Conservation (phyloP, 495 filamentous ascomycete genomes). For the Cercophora scortea region DNA sequence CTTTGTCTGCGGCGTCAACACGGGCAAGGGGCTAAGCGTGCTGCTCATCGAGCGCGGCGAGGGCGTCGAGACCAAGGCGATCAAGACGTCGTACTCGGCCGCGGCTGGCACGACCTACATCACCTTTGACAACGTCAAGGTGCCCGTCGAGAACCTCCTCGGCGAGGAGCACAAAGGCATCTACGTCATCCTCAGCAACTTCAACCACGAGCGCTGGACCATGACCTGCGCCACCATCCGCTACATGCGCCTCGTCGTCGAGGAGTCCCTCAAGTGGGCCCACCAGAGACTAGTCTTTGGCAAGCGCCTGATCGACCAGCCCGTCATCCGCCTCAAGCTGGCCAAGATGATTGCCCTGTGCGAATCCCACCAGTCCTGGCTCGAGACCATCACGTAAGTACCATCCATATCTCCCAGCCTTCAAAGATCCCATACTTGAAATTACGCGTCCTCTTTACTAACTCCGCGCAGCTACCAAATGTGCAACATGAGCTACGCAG, state of each 20-base stretch:
- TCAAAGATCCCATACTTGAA: too few species aligned
- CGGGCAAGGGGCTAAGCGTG: conserved; percentile 74
- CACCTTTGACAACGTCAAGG: conserved; percentile 81
- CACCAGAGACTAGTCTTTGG: conserved; percentile 84
- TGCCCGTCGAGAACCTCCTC: conserved; percentile 70
- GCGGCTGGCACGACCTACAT: conserved; percentile 73
- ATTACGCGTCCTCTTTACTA: neutral
- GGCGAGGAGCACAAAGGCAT: conserved; percentile 85
- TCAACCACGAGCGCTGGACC: conserved; percentile 75
- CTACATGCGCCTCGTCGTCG: conserved; percentile 59
- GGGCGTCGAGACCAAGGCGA: conserved; percentile 63
- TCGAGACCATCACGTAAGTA: conserved; percentile 57
- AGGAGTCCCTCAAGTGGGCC: conserved; percentile 84
- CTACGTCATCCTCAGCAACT: conserved; percentile 80
- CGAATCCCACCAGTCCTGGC: conserved; percentile 79
- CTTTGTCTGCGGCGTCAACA: conserved; percentile 76
- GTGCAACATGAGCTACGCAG: conserved; percentile 72
- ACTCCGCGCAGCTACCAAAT: conserved; percentile 58
- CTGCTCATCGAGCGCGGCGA: conserved; percentile 67
- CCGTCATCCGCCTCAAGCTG: conserved; percentile 80
- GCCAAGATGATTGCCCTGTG: conserved; percentile 81
- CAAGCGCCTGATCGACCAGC: conserved; percentile 75
- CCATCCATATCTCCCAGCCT: neutral
- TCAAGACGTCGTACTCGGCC: conserved; percentile 82
- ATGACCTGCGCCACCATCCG: conserved; percentile 59